phyloP scores from a whole-genome alignment of 305 asterid species.

The Solanum aculeatissimum region DNA sequence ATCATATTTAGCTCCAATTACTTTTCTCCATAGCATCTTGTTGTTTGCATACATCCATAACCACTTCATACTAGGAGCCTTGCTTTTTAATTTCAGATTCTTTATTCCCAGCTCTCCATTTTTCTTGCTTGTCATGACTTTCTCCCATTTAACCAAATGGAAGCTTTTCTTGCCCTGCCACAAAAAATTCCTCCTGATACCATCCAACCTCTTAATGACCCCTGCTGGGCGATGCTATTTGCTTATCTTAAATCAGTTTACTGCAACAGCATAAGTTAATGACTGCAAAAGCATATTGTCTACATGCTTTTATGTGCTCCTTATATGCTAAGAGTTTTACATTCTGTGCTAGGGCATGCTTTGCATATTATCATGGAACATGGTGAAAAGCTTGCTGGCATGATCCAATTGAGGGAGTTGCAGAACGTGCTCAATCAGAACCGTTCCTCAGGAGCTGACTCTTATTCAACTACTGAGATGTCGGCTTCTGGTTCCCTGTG shows the following conservation, averaged over 20 bases:
- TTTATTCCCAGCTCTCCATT: too few relatives aligned
- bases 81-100: too few relatives aligned
- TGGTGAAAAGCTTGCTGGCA: constrained; percentile 85
- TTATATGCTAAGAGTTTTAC: background rate
- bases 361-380: constrained; percentile 87
- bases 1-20: too few relatives aligned
- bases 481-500: constrained; percentile 76
- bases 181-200: too few relatives aligned
- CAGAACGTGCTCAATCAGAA: constrained; percentile 56
- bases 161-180: too few relatives aligned
- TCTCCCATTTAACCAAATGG: too few relatives aligned
- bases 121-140: too few relatives aligned
- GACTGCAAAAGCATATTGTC: background rate
- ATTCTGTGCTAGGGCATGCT: constrained; percentile 52
- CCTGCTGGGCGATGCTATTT: background rate
- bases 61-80: too few relatives aligned
- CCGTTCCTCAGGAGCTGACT: constrained; percentile 35
- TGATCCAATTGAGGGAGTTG: constrained; percentile 75
- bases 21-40: too few relatives aligned
- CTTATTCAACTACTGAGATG: constrained; percentile 42
- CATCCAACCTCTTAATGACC: too few relatives aligned
- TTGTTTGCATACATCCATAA: too few relatives aligned
- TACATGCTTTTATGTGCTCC: background rate
- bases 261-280: background rate
- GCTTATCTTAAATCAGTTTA: background rate